Base-by-base conservation (phyloP, 352 stramenopile genomes). In the Blastocystis sp. region DNA sequence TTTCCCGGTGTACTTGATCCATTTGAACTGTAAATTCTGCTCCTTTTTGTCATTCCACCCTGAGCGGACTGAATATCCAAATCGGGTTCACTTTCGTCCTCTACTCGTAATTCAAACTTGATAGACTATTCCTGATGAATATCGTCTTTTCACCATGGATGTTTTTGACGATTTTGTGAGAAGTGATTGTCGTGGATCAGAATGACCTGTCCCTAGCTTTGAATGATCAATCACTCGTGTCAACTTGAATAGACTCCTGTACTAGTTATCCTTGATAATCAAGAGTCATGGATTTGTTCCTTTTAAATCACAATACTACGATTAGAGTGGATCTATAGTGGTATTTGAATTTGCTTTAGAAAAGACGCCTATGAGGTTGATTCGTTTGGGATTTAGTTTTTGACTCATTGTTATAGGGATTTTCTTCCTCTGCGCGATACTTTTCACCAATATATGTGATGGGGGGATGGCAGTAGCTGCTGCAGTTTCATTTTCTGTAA, bases 401-500 rank as follows among this genome's bases (percentile, higher is more conserved):
- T n/a, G 56, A 8, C 20, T 16, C 50, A 26, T n/a, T 66, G 20
- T 20, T 45, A 4, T 85, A 85, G 73, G 43, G 34, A 47, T 85
- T 50, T 50, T 65, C 11, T 65, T 85, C 55, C 37, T 66, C 26
- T 85, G 73, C 24, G n/a, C 20, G 18, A 66, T 85, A 26, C 73
- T 85, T 54, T 68, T 85, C 37, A 26, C 45, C 18, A 47, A 47
- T 66, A 34, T 85, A 11, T 65, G 73, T 85, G 16, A 68, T 8
- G 47, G 73, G 11, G 13, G 47, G 13, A 45, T 85, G 2, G 73
- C 53, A 13, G 73, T 85, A 47, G 73, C 73, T 16, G 20, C 50
- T 24, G 73, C 73, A 7, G 73, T 85, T 43, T 85, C 73, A 47
- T 85, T 85, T 66, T 39, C 73, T 69, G 73, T 85, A 85, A 13